Percentiles rank a stretch among this genome's conserved stretches.
phyloP scores from a whole-genome alignment of 257 asterid genomes.

The Craterostigma plantagineum region DNA sequence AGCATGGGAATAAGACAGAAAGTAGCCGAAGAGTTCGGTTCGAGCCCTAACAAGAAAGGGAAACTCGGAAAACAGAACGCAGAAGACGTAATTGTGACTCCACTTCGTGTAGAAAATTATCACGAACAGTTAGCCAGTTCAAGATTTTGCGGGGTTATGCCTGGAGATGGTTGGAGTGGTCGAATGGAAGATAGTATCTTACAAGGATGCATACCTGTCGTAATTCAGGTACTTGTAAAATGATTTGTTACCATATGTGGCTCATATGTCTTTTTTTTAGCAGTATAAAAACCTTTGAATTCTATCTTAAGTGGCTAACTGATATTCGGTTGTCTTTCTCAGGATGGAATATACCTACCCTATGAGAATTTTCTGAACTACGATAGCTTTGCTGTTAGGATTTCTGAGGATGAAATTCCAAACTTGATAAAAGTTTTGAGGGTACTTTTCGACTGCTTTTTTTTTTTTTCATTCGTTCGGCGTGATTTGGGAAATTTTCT shows the following conservation, averaged over 20 bases:
- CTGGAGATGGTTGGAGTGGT: constrained; percentile 99
- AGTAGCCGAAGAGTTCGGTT: constrained; percentile 83
- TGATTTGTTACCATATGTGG: no score
- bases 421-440: constrained; percentile 52
- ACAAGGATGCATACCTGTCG: constrained; percentile 93
- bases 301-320: background rate
- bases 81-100: constrained; percentile 66
- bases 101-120: constrained; percentile 48
- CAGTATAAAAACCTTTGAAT: background rate
- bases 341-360: constrained; percentile 95
- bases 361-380: constrained; percentile 75
- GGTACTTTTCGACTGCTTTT: constrained; percentile 27
- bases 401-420: constrained; percentile 78
- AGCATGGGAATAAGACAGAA: constrained; percentile 99
- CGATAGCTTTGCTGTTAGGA: constrained; percentile 80
- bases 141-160: constrained; percentile 90
- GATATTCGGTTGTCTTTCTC: background rate
- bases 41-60: constrained; percentile 68
- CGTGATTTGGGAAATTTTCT: constrained; percentile 25
- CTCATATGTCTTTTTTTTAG: no score
- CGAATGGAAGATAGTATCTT: constrained; percentile 93
- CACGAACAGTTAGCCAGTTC: constrained; percentile 62
- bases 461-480: background rate
- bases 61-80: constrained; percentile 77
- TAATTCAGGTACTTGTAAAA: constrained; percentile 49